Evolutionary conservation across 2,329 filamentous ascomycete species (phyloP), one percentile per base, ranked within the genome.

Genomic region (Macroventuria anomochaeta): DNA sequence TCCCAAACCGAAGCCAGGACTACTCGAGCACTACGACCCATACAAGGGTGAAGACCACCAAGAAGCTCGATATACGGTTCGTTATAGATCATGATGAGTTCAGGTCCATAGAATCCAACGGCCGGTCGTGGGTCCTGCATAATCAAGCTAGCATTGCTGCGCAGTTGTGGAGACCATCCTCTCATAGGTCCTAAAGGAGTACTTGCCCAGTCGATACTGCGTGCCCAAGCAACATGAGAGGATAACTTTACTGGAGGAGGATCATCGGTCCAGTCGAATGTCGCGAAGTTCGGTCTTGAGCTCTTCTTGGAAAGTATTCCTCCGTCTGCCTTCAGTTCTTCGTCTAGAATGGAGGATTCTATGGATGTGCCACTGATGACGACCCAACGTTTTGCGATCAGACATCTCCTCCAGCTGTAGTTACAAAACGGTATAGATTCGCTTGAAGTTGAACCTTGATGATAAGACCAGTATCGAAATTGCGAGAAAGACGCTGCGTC

Each of bases 181-280:
- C 87, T 84, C 36, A 93, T 90, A 0, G 89, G 87, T 0, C 90
- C 90, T 1, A 93, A 78, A 6, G 85, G 77, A 1, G 90, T 93
- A 0, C 81, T 76, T 2, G 81, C 81, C 90, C 90, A 95, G 67
- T 92, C 86, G 21, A 87, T 75, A 26, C 82, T 85, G 23, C 88
- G 83, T n/a, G 62, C 58, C 54, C 58, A 60, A 5, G 47, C 33
- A 13, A 48, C 43, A 41, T 63, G 58, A 25, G 49, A 7, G 12
- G 62, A 38, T 4, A 63, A 17, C 1, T 43, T 49, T n/a, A 20
- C 2, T n/a, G 60, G 58, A n/a, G 58, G 60, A 18, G 57, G 15
- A 2, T 59, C 56, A 26, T 57, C 50, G 0, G 62, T 64, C 62
- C 60, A 64, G 40, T 63, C 58, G 18, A 58, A 54, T 7, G 53